A percentile compares a stretch with the other conserved stretches of the same genome.
Conservation (phyloP, 2,329 filamentous ascomycete species). For the Trichoderma koningii region DNA sequence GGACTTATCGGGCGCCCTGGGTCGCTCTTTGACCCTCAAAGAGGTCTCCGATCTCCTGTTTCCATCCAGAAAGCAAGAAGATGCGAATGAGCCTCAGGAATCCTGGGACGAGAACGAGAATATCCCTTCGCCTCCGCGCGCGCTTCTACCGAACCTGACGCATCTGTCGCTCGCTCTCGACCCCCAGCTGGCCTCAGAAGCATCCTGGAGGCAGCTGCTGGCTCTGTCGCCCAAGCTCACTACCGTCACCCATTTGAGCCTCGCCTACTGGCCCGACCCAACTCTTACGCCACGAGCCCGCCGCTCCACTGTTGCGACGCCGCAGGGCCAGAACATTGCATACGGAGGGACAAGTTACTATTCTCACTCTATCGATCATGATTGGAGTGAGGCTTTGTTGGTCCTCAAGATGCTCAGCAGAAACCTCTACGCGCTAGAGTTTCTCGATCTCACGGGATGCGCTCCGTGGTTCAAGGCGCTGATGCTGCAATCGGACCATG, state of each 20-base stretch:
- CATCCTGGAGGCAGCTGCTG: slow-evolving; percentile 62
- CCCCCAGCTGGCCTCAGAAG: slow-evolving; percentile 38
- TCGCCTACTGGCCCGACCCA: slow-evolving; percentile 64
- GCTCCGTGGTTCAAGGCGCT: slow-evolving; percentile 56
- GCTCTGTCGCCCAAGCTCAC: slow-evolving; percentile 54
- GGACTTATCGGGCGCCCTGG: slow-evolving; percentile 57
- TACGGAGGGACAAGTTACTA: slow-evolving; percentile 60
- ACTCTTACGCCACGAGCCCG: slow-evolving; percentile 58
- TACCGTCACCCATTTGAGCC: slow-evolving; percentile 60
- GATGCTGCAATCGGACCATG: slow-evolving; percentile 45
- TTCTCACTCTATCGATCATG: slow-evolving; percentile 58
- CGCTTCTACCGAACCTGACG: slow-evolving; percentile 58
- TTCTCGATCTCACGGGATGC: slow-evolving; percentile 63
- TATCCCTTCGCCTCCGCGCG: slow-evolving; percentile 38
- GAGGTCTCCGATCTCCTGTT: slow-evolving; percentile 56
- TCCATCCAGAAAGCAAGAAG: slow-evolving; percentile 36
- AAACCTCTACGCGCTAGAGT: slow-evolving; percentile 59
- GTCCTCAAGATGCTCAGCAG: slow-evolving; percentile 58
- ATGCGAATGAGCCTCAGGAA: slow-evolving; percentile 45
- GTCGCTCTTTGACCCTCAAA: slow-evolving; percentile 53
- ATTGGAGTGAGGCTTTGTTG: slow-evolving; percentile 61
- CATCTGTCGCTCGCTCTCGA: slow-evolving; percentile 60
- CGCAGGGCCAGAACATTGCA: slow-evolving; percentile 47
- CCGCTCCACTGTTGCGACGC: slow-evolving; percentile 49
- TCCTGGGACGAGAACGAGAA: slow-evolving; percentile 54